A percentile compares a stretch with the other conserved stretches of the same genome.
Evolutionary conservation across 495 filamentous ascomycete genomes (phyloP).

Genomic region (Copromyces sp.): DNA sequence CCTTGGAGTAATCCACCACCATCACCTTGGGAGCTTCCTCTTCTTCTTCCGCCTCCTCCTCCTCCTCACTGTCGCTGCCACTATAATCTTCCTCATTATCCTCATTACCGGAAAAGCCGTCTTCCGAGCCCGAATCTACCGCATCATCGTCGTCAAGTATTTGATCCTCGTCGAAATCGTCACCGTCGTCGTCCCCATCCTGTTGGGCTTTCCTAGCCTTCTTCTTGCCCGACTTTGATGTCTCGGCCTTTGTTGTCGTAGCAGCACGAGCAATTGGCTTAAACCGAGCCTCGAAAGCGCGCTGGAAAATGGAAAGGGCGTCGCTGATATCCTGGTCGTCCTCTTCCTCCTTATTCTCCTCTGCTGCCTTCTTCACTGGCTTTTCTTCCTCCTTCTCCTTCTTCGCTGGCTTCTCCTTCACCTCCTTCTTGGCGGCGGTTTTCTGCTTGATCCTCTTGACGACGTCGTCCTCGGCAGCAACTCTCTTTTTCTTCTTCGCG

Average conservation of each 20-base stretch:
- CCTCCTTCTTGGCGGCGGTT: background rate
- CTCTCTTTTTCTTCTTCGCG: background rate
- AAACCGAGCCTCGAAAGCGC: slow-evolving; percentile 82
- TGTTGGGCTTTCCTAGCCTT: slow-evolving; percentile 11
- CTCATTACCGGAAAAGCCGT: slow-evolving; percentile 48
- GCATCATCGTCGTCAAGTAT: slow-evolving; percentile 4
- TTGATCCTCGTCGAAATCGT: slow-evolving; percentile 19
- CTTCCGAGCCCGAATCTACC: slow-evolving; percentile 42
- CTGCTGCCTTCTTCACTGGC: no score
- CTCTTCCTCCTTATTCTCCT: slow-evolving; percentile 10
- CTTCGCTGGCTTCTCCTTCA: background rate
- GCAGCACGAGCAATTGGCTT: slow-evolving; percentile 48
- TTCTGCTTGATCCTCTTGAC: background rate
- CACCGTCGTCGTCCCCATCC: slow-evolving; percentile 20
- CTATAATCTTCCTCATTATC: slow-evolving; percentile 23
- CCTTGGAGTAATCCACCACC: slow-evolving; percentile 52
- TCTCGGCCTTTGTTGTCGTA: slow-evolving; percentile 8
- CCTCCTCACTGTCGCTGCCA: background rate
- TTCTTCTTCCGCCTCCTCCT: slow-evolving; percentile 14
- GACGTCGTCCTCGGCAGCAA: background rate
- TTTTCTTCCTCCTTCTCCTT: background rate
- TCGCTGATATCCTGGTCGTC: slow-evolving; percentile 19
- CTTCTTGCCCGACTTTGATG: slow-evolving; percentile 16
- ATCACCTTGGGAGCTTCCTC: slow-evolving; percentile 31
- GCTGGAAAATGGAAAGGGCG: slow-evolving; percentile 51